Percentiles rank a stretch among this genome's conserved stretches.
phyloP scores from a whole-genome alignment of 306 rosid species.

The Quercus agrifolia region DNA sequence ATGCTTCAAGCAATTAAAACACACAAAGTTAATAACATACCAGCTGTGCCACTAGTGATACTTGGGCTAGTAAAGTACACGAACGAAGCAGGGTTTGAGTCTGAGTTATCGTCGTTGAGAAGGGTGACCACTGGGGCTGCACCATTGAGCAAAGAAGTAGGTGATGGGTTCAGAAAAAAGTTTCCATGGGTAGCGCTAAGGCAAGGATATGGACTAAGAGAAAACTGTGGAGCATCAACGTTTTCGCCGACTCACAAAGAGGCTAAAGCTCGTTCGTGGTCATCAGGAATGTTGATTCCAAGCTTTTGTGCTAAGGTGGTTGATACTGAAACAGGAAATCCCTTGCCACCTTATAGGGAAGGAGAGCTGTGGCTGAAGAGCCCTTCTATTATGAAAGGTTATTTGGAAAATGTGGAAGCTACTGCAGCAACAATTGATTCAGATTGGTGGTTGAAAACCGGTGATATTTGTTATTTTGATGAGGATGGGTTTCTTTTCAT shows the following conservation, averaged over 20 bases:
- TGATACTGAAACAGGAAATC: slow-evolving; percentile 52
- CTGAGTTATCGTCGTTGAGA: slow-evolving; percentile 57
- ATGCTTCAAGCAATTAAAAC: slow-evolving; percentile 62
- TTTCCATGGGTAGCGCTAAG: slow-evolving; percentile 90
- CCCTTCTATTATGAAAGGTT: slow-evolving; percentile 70
- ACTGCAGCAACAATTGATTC: slow-evolving; percentile 56
- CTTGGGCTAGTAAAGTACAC: slow-evolving; percentile 61
- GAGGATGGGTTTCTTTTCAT: slow-evolving; percentile 64
- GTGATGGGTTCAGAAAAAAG: slow-evolving; percentile 45
- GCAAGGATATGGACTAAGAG: slow-evolving; percentile 84
- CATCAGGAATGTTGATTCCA: slow-evolving; percentile 69
- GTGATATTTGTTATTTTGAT: slow-evolving; percentile 80
- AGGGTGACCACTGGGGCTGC: slow-evolving; percentile 85
- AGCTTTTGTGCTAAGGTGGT: slow-evolving; percentile 61
- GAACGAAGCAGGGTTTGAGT: slow-evolving; percentile 31
- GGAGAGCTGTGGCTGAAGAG: slow-evolving; percentile 88
- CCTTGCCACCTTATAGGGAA: slow-evolving; percentile 61
- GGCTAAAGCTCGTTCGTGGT: slow-evolving; percentile 44
- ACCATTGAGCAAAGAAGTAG: slow-evolving; percentile 68
- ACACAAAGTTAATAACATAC: slow-evolving; percentile 56
- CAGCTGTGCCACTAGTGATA: slow-evolving; percentile 90
- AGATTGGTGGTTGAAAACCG: slow-evolving; percentile 84
- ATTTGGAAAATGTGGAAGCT: slow-evolving; percentile 69
- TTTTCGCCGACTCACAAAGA: slow-evolving; percentile 38
- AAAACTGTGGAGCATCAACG: slow-evolving; percentile 61